Percentiles rank a stretch among this genome's conserved stretches.
These are phyloP conservation scores for Lantana camara DNA, from an alignment of 257 asterid species.

Conservation along the genomic window DNA sequence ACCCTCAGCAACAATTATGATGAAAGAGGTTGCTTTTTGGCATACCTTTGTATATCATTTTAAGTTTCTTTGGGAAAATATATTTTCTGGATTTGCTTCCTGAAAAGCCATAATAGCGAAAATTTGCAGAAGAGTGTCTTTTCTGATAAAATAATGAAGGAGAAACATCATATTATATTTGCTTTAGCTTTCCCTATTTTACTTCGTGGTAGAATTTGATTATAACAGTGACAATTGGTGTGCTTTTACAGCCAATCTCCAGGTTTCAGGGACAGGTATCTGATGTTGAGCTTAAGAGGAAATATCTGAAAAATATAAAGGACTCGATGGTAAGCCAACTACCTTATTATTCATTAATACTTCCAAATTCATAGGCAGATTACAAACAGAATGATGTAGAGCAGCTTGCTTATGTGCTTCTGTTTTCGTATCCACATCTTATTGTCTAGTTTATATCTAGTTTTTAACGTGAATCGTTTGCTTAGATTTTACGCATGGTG, in stretches of 20 bases:
- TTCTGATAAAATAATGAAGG: conserved; percentile 16
- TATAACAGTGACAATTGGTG: conserved; percentile 16
- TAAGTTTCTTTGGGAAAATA: conserved; percentile 6
- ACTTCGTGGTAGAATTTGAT: conserved; percentile 8
- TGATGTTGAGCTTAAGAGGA: conserved; percentile 87
- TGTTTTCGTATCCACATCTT: background rate
- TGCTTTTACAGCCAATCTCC: conserved; percentile 78
- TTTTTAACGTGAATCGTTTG: background rate
- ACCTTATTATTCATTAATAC: conserved; percentile 11
- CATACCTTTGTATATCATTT: conserved; percentile 15
- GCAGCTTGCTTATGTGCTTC: background rate
- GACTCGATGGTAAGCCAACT: conserved; percentile 62
- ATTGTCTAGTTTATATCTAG: background rate
- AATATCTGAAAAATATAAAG: conserved; percentile 77
- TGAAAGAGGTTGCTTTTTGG: conserved; percentile 69
- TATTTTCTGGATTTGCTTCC: conserved; percentile 13
- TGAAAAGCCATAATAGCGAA: background rate
- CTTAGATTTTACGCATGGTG: background rate
- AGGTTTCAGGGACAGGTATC: conserved; percentile 97
- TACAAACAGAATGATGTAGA: background rate
- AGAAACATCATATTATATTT: background rate
- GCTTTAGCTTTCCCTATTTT: background rate
- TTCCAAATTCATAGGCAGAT: background rate
- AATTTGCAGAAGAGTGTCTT: conserved; percentile 16
- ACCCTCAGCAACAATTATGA: conserved; percentile 95